Evolutionary conservation across 441 rosid species (phyloP).

Genomic region (Macaranga tanarius): DNA sequence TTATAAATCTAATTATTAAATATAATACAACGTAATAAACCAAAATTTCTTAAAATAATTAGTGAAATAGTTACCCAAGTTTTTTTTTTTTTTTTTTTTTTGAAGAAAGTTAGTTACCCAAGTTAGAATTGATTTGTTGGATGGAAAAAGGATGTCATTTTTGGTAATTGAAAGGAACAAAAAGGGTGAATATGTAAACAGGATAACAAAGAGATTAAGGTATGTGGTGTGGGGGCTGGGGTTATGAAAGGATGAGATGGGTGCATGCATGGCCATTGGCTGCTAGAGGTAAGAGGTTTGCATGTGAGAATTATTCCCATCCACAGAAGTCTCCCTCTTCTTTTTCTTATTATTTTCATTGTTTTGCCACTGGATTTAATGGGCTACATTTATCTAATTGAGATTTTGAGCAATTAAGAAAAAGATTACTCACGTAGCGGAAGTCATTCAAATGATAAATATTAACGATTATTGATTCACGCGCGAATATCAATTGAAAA

Average conservation of each 20-base stretch:
- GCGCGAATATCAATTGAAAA: no score
- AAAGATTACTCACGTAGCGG: no score
- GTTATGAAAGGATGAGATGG: conserved; percentile 33
- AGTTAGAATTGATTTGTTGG: background rate
- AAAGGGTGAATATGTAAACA: conserved; percentile 16
- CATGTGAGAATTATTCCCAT: conserved; percentile 34
- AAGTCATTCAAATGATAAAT: no score
- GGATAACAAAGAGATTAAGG: conserved; percentile 19
- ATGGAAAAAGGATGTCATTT: conserved; percentile 24
- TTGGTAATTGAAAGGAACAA: conserved; percentile 14
- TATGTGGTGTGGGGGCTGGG: conserved; percentile 39
- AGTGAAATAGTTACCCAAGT: background rate
- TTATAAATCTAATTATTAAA: no score
- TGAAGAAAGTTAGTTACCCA: background rate
- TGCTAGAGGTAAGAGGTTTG: conserved; percentile 21
- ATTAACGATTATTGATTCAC: no score
- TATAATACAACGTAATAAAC: no score
- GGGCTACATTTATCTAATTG: background rate
- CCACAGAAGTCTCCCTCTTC: conserved; percentile 37
- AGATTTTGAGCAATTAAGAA: no score
- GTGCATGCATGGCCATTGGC: conserved; percentile 30
- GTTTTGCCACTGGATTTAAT: background rate
- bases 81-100: no score
- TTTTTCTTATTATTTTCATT: background rate
- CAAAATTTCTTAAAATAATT: no score